These are phyloP conservation scores for Blastobotrys buckinghamii DNA, from an alignment of 1,139 yeast genomes.

Conservation along the genomic window DNA sequence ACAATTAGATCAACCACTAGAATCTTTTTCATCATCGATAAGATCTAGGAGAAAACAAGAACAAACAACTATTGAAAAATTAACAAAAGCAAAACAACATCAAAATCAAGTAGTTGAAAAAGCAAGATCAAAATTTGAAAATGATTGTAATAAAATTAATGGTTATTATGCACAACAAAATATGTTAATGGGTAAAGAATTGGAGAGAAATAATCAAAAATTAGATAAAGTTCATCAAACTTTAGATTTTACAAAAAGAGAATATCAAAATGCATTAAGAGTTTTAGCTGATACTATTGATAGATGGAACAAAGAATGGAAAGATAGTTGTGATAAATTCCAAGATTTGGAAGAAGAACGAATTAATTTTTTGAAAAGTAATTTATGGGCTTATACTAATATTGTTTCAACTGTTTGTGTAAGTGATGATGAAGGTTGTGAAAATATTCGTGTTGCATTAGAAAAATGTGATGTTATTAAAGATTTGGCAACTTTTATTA, in stretches of 20 bases:
- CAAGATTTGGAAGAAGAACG: constrained; percentile 77
- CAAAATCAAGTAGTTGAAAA: constrained; percentile 38
- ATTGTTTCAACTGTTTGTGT: constrained; percentile 72
- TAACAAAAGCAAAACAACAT: constrained; percentile 37
- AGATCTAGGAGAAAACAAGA: constrained; percentile 43
- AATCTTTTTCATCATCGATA: constrained; percentile 39
- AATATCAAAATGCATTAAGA: constrained; percentile 54
- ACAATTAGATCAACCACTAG: constrained; percentile 41
- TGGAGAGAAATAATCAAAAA: constrained; percentile 59
- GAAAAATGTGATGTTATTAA: constrained; percentile 61
- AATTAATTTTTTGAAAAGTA: constrained; percentile 66
- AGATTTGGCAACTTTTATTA: constrained; percentile 55
- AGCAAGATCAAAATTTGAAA: constrained; percentile 49
- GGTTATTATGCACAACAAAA: constrained; percentile 58
- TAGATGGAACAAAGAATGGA: constrained; percentile 79
- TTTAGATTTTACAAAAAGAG: constrained; percentile 45
- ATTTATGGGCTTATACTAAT: constrained; percentile 80
- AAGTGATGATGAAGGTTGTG: constrained; percentile 70
- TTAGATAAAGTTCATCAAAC: constrained; percentile 49
- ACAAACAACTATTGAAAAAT: constrained; percentile 41
- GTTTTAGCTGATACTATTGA: constrained; percentile 63
- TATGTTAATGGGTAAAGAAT: constrained; percentile 73
- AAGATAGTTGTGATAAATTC: constrained; percentile 55
- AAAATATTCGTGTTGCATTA: constrained; percentile 57
- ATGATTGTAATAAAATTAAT: constrained; percentile 54